Evolutionary conservation across 768 basidiomycete species (phyloP), one percentile per base, ranked within the genome.

Genomic region (Lepiota venenata): DNA sequence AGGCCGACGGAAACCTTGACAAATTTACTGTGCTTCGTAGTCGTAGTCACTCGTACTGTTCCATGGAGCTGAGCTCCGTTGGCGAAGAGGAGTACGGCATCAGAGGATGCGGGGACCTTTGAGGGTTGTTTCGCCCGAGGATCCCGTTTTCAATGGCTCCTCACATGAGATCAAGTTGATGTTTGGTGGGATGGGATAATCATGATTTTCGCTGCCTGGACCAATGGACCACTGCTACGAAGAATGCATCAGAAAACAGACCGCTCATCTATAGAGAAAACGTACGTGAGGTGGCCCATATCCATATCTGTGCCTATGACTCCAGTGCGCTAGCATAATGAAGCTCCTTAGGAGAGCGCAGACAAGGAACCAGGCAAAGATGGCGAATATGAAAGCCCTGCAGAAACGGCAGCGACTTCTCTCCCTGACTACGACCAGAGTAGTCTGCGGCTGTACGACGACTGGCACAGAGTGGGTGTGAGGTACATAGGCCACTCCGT

Each of bases 161-260:
- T 55, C 46, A 47, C 53, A 55, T 15, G 53, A 47, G 9, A 16
- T 32, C 2, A 55, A 32, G 16, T 48, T 38, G 2, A 42, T 32
- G 14, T 27, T 40, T 3, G 6, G 18, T 15, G 53, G 53, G 35
- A 55, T 29, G 1, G 53, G 39, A 36, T 55, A 55, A 18, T 55
- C 53, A 4, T 39, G 25, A 21, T 40, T 55, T 11, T n/a, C 32
- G 37, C n/a, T 22, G 12, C 36, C 53, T 21, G 53, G 53, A n/a
- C 47, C 53, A 12, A 48, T 21, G 21, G 12, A 16, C 53, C 53
- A 55, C 53, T 55, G 46, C 39, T 55, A 11, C n/a, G 15, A 21
- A 42, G 2, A 22, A 25, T 16, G 7, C 35, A 29, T 42, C 48
- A 16, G 42, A 47, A 22, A 14, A 39, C 11, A n/a, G 41, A 16